Base-by-base conservation (phyloP, 2,329 filamentous ascomycete species). In the Nothomitra cinnamomea region DNA sequence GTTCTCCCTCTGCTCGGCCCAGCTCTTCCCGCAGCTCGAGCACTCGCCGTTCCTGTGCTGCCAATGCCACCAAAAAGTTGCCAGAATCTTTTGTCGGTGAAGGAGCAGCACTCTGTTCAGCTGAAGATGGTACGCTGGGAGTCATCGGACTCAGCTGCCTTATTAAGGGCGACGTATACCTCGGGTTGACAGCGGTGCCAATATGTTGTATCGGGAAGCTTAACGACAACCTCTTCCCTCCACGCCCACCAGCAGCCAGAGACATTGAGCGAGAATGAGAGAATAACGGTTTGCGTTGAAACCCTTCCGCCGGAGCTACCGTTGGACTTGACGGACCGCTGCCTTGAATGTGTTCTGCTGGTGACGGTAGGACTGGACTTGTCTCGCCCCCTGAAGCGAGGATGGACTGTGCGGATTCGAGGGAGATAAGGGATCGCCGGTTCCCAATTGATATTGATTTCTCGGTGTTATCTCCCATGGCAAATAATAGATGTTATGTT, bases 21-120 rank as follows among this genome's bases (percentile, higher is more conserved):
- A 98, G 72, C 66, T 96, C 90, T 66, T 98, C 92, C 56, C 82
- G 84, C 52, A 98, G 72, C 68, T 96, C 92, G 55, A 98, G 70
- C 1, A 98, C 90, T 59, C 80, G 82, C 55, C 92, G 78, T 70
- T 98, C 92, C 69, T 96, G 89, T 13, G 87, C 82, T 45, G 92
- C 92, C 61, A 98, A 84, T 55, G 89, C 85, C 57, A 87, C 89
- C 59, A 98, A 81, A 61, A 95, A 85, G 51, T 82, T 74, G 61
- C 75, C 77, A 52, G 78, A 71, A 57, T 82, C 79, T 13, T 19
- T 35, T 35, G 24, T 35, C 45, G 45, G 57, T 41, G 28, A 50
- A 28, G 25, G 52, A 22, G 36, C 15, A 10, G 41, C 38, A 45
- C 35, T 56, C 2, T 35, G 28, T 7, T 5, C 61, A 57, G 56